These are phyloP conservation scores for Macroventuria anomochaeta DNA, from an alignment of 2,329 filamentous ascomycete species.

Conservation along the genomic window DNA sequence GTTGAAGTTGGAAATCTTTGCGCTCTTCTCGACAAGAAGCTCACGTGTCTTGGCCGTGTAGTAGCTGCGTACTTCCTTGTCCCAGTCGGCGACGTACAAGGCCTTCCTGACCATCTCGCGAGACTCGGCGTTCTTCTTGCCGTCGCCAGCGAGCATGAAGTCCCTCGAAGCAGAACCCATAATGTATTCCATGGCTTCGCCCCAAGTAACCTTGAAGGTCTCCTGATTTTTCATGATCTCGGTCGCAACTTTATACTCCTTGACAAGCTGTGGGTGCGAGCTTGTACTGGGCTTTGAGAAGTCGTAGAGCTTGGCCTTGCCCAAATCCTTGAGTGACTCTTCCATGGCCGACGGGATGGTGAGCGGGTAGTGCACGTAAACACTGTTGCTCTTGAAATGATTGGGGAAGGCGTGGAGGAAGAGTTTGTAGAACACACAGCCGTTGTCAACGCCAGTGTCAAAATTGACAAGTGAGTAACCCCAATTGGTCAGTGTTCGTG, in stretches of 20 bases:
- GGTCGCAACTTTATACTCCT: slow-evolving; percentile 68
- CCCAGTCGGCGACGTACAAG: slow-evolving; percentile 68
- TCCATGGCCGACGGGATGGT: slow-evolving; percentile 74
- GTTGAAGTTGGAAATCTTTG: slow-evolving; percentile 65
- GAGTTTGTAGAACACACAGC: slow-evolving; percentile 85
- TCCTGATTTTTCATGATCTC: slow-evolving; percentile 66
- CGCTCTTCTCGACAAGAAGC: slow-evolving; percentile 70
- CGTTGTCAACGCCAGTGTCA: slow-evolving; percentile 76
- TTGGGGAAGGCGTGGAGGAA: slow-evolving; percentile 80
- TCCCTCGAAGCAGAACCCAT: slow-evolving; percentile 64
- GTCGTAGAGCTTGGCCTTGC: slow-evolving; percentile 71
- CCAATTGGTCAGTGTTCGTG: slow-evolving; percentile 81
- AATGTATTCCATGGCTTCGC: slow-evolving; percentile 67
- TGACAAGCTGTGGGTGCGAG: slow-evolving; percentile 58
- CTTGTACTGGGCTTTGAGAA: slow-evolving; percentile 66
- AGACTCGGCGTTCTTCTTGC: slow-evolving; percentile 38
- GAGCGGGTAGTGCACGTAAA: slow-evolving; percentile 81
- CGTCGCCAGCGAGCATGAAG: slow-evolving; percentile 60
- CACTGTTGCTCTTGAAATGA: slow-evolving; percentile 77
- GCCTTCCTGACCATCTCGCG: slow-evolving; percentile 56
- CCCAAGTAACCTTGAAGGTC: slow-evolving; percentile 71
- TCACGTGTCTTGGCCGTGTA: slow-evolving; percentile 68
- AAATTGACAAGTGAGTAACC: slow-evolving; percentile 77
- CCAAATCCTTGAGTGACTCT: slow-evolving; percentile 71
- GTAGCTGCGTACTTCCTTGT: slow-evolving; percentile 69